Conservation (phyloP, 2,329 filamentous ascomycete genomes). For the Aspergillus floridensis region DNA sequence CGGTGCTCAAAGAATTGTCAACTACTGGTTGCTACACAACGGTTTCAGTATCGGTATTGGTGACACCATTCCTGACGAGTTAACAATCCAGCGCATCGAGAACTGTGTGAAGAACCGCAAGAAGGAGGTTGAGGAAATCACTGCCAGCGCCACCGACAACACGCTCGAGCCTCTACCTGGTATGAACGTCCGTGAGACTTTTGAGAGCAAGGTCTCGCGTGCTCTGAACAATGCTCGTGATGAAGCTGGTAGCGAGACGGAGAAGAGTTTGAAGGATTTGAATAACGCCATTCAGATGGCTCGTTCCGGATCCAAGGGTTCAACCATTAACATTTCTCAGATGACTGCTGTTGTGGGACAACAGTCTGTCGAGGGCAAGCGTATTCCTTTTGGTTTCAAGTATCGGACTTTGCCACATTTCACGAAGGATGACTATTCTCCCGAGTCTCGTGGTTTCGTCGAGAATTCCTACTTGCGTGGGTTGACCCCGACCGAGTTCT, state of each 20-base stretch:
- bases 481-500: conserved; percentile 92
- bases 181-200: conserved; percentile 98
- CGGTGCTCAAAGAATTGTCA: conserved; percentile 88
- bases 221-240: conserved; percentile 95
- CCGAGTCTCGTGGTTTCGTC: conserved; percentile 93
- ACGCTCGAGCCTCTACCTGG: conserved; percentile 87
- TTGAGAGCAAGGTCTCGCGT: conserved; percentile 95
- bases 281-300: conserved; percentile 99
- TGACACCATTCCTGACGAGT: conserved; percentile 88
- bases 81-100: conserved; percentile 81
- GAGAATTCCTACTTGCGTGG: conserved; percentile 98
- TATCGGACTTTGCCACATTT: conserved; percentile 96
- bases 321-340: conserved; percentile 98
- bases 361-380: conserved; percentile 96
- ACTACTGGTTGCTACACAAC: conserved; percentile 95
- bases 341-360: conserved; percentile 98
- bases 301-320: conserved; percentile 94
- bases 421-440: conserved; percentile 98
- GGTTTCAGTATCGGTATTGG: conserved; percentile 98
- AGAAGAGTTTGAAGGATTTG: conserved; percentile 86
- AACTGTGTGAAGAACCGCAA: conserved; percentile 79
- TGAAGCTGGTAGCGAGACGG: conserved; percentile 86
- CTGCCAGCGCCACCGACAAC: conserved; percentile 76
- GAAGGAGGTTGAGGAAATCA: conserved; percentile 71
- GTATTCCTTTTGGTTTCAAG: conserved; percentile 98